Evolutionary conservation across 2,329 filamentous ascomycete species (phyloP).

Genomic region (Whalleya microplaca): DNA sequence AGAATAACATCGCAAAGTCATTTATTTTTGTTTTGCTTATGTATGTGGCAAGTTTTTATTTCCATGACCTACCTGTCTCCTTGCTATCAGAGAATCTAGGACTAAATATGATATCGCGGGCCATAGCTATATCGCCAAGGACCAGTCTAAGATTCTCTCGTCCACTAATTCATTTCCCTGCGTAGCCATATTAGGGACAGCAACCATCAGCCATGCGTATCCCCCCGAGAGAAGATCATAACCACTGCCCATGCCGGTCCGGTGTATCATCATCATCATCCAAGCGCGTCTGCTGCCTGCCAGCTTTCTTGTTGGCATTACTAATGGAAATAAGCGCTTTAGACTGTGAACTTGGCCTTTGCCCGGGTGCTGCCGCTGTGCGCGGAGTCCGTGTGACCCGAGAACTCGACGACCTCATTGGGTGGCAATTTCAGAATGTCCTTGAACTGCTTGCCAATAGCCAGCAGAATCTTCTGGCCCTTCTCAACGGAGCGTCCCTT

Average conservation of each 20-base stretch:
- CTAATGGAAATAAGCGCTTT: conserved; percentile 37
- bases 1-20: no score
- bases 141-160: neutral
- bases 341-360: conserved; percentile 91
- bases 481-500: conserved; percentile 81
- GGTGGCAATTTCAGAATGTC: conserved; percentile 80
- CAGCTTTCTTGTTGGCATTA: neutral
- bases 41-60: neutral
- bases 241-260: no score
- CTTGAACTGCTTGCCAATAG: conserved; percentile 92
- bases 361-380: conserved; percentile 92
- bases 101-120: neutral
- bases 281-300: neutral
- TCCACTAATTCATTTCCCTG: neutral
- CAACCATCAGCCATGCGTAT: no score
- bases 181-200: neutral
- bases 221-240: no score
- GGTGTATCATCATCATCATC: neutral
- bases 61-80: neutral
- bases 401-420: conserved; percentile 86
- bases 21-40: neutral
- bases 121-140: neutral
- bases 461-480: conserved; percentile 80
- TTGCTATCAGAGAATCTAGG: neutral
- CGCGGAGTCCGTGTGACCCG: conserved; percentile 92